These are phyloP conservation scores for Dianthus caryophyllus DNA, from an alignment of 148 eudicot species.

Conservation along the genomic window DNA sequence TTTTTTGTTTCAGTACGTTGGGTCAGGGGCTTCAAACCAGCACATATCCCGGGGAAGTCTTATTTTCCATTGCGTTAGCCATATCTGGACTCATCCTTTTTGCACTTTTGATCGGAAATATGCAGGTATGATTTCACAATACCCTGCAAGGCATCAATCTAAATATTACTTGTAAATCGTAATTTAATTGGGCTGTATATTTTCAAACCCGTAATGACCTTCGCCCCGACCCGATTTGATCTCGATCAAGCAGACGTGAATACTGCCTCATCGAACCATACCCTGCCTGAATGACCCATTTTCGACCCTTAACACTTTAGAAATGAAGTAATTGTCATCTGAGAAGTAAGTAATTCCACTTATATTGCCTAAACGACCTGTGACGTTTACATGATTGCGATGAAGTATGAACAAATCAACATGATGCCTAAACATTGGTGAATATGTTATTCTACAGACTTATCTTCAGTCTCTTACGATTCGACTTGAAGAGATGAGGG, in stretches of 20 bases:
- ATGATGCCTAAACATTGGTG: slow-evolving; percentile 7
- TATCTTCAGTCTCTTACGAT: slow-evolving; percentile 89
- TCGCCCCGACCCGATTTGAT: too few relatives aligned
- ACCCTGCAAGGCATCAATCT: neutral
- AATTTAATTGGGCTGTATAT: too few relatives aligned
- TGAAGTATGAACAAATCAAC: too few relatives aligned
- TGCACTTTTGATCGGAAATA: slow-evolving; percentile 85
- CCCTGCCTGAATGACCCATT: too few relatives aligned
- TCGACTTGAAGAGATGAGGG: slow-evolving; percentile 93
- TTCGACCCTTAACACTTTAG: too few relatives aligned
- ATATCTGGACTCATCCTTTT: slow-evolving; percentile 84
- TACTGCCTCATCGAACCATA: too few relatives aligned
- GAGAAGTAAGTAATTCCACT: neutral
- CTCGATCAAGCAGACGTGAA: too few relatives aligned
- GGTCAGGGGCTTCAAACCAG: slow-evolving; percentile 93
- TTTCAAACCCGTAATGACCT: too few relatives aligned
- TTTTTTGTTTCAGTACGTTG: slow-evolving; percentile 54
- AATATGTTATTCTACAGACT: slow-evolving; percentile 45
- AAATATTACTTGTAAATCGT: too few relatives aligned
- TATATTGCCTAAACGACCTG: neutral
- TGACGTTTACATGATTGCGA: neutral
- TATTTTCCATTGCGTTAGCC: slow-evolving; percentile 76
- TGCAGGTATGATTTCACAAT: slow-evolving; percentile 56
- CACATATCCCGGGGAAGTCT: slow-evolving; percentile 77
- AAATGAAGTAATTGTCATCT: too few relatives aligned